Evolutionary conservation across 495 filamentous ascomycete genomes (phyloP), one percentile per base, ranked within the genome.

Genomic region (Tuber microsphaerosporum): DNA sequence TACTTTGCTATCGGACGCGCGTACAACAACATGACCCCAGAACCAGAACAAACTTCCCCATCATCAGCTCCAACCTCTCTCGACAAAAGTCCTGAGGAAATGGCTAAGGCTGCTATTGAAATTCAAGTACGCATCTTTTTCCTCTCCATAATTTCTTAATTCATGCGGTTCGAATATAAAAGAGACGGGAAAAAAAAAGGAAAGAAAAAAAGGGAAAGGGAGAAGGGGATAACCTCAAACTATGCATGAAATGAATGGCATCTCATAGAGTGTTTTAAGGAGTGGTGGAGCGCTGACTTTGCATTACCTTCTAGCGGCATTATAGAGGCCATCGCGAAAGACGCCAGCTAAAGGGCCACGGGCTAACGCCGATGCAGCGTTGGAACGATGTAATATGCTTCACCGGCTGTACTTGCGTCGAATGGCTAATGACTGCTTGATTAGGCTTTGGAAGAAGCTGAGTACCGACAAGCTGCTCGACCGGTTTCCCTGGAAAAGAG

Each of bases 361-460:
- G 70, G 31, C 76, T 83, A 8, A 79, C 81, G 26, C 78, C 81
- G 1, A 72, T 68, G 42, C 74, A 83, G 37, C 73, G 78, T 34
- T 83, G 81, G 81, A 65, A 42, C 17, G 81, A 83, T 65, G 81
- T 80, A 73, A 56, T 31, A 70, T 6, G n/a, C 22, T n/a, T 37
- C 45, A 19, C 42, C 39, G 26, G 8, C 8, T 31, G 37, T 48
- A n/a, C 10, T n/a, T 39, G 17, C 20, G 22, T 22, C 17, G 14
- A 26, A 73, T 65, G 56, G 51, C 79, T 81, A 77, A 77, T 71
- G 9, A 14, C n/a, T 56, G 65, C 31, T 43, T 48, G 12, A 1
- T 42, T 9, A 91, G 84, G 89, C 89, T 16, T 83, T 92, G 31
- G 87, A 88, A 79, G 89, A 92, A 82, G 90, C 88, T 3, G 86